Evolutionary conservation across 2,329 filamentous ascomycete species (phyloP).

Genomic region (Dothideomycetes sp.): DNA sequence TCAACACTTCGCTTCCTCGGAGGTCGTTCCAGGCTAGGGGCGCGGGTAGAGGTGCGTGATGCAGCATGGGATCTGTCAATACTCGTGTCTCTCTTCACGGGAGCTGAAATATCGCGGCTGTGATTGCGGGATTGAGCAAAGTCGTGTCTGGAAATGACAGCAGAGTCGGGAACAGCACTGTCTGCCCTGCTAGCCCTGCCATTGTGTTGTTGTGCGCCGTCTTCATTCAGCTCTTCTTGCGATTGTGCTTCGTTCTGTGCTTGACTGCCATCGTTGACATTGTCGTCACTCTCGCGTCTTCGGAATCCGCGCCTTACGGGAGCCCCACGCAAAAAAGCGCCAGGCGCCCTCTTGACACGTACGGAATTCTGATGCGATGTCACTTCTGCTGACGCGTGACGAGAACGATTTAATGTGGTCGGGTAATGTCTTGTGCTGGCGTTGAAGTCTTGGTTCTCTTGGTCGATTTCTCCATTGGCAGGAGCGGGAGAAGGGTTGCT

Average conservation of each 20-base stretch:
- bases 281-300: conserved; percentile 46
- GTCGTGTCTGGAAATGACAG: conserved; percentile 28
- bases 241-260: not conserved
- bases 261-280: conserved; percentile 30
- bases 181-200: conserved; percentile 22
- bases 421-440: conserved; percentile 20
- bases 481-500: conserved; percentile 29
- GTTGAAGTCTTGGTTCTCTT: conserved; percentile 3
- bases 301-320: conserved; percentile 64
- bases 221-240: not conserved
- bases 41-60: conserved; percentile 24
- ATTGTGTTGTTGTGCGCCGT: conserved; percentile 4
- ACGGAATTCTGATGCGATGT: conserved; percentile 61
- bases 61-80: conserved; percentile 21
- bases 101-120: conserved; percentile 19
- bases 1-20: conserved; percentile 21
- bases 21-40: conserved; percentile 23
- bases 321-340: conserved; percentile 64
- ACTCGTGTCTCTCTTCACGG: conserved; percentile 20
- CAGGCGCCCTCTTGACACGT: conserved; percentile 67
- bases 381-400: conserved; percentile 50
- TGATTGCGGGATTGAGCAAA: conserved; percentile 23
- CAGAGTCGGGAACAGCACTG: conserved; percentile 20
- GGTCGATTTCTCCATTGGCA: conserved; percentile 11
- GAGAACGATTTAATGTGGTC: conserved; percentile 41